These are phyloP conservation scores for Talaromyces marneffei DNA, from an alignment of 2,329 filamentous ascomycete genomes.

Conservation along the genomic window DNA sequence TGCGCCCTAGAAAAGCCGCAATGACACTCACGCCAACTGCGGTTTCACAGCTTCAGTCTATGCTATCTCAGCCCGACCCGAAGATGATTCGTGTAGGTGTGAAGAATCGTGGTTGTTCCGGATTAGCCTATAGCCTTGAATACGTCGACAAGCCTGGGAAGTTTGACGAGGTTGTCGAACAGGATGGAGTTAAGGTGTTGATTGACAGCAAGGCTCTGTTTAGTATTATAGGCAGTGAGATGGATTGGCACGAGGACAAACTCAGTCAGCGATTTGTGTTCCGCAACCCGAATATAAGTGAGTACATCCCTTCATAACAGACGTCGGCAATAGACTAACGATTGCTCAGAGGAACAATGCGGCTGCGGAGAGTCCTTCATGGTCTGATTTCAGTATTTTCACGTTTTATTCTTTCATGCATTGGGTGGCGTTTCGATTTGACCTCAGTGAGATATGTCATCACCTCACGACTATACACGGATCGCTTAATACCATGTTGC, in stretches of 20 bases:
- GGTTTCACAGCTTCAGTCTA: slow-evolving; percentile 66
- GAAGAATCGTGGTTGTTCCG: slow-evolving; percentile 88
- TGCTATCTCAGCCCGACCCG: slow-evolving; percentile 79
- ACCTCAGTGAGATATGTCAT: neutral
- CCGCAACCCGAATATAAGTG: slow-evolving; percentile 96
- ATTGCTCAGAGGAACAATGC: slow-evolving; percentile 76
- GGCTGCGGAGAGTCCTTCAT: slow-evolving; percentile 96
- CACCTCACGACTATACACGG: neutral
- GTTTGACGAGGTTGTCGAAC: slow-evolving; percentile 89
- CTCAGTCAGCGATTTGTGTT: slow-evolving; percentile 89
- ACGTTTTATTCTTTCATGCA: slow-evolving; percentile 27
- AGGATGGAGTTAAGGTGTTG: slow-evolving; percentile 91
- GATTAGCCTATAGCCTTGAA: slow-evolving; percentile 86
- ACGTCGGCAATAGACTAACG: neutral
- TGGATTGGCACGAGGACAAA: slow-evolving; percentile 98
- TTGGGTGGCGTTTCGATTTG: slow-evolving; percentile 30
- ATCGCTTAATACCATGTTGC: neutral
- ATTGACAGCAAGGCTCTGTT: slow-evolving; percentile 97
- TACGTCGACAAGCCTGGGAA: slow-evolving; percentile 85
- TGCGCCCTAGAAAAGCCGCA: slow-evolving; percentile 80
- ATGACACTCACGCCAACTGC: slow-evolving; percentile 79
- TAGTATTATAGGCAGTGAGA: slow-evolving; percentile 96
- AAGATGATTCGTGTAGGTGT: slow-evolving; percentile 94
- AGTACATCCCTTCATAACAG: slow-evolving; percentile 42
- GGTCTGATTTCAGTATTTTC: slow-evolving; percentile 45